Conservation (phyloP, 768 basidiomycete species). For the Mycena epipterygia region DNA sequence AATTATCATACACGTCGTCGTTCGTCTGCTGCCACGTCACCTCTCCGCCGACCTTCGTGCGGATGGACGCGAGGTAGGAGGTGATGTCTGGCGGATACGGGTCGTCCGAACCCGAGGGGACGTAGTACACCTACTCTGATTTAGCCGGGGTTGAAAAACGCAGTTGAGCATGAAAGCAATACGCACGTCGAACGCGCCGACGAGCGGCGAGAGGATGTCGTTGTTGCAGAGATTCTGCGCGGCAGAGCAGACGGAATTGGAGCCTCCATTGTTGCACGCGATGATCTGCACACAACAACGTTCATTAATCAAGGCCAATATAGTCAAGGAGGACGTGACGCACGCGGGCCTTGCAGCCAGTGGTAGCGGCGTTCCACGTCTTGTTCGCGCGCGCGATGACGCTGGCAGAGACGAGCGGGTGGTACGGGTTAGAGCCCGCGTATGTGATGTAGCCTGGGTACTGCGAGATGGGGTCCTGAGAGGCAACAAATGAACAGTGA, state of each 20-base stretch:
- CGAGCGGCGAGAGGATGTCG: slow-evolving; percentile 65
- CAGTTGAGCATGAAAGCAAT: not conserved
- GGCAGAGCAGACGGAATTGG: slow-evolving; percentile 63
- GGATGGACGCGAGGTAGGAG: slow-evolving; percentile 46
- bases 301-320: not conserved
- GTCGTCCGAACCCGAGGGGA: slow-evolving; percentile 58
- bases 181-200: slow-evolving; percentile 67
- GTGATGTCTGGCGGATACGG: slow-evolving; percentile 63
- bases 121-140: slow-evolving; percentile 55
- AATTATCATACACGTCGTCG: slow-evolving; percentile 59
- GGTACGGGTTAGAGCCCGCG: slow-evolving; percentile 68
- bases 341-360: slow-evolving; percentile 68
- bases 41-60: slow-evolving; percentile 59
- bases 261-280: slow-evolving; percentile 63
- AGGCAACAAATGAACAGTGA: not conserved
- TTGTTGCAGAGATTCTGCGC: slow-evolving; percentile 74
- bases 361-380: slow-evolving; percentile 55
- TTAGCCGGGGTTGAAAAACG: not conserved
- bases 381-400: slow-evolving; percentile 58
- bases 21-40: slow-evolving; percentile 57
- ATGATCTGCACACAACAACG: slow-evolving; percentile 55
- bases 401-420: slow-evolving; percentile 61
- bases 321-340: not conserved
- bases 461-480: slow-evolving; percentile 50
- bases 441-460: slow-evolving; percentile 73